These are phyloP conservation scores for Ceraceosorus guamensis DNA, from an alignment of 1,284 basidiomycete genomes.

Conservation along the genomic window DNA sequence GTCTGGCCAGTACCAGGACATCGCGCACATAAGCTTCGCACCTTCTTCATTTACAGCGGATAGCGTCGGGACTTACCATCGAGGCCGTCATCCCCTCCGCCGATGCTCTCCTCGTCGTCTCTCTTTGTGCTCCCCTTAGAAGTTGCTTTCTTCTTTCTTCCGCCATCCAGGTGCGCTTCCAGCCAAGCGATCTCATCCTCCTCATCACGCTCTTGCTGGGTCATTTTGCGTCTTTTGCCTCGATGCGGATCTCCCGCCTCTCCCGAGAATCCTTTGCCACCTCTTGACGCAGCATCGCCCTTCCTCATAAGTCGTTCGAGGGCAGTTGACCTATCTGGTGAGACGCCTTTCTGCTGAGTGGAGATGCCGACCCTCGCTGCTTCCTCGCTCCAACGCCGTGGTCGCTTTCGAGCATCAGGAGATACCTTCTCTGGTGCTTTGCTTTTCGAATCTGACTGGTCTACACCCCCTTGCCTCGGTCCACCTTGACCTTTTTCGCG, in stretches of 20 bases:
- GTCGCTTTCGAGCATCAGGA: background rate
- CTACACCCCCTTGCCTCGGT: no score
- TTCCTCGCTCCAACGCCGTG: background rate
- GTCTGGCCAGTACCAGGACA: background rate
- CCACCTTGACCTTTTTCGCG: no score
- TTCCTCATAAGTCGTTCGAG: constrained; percentile 9
- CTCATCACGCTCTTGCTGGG: constrained; percentile 36
- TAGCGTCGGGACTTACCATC: constrained; percentile 1
- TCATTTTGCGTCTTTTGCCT: constrained; percentile 13
- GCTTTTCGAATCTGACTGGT: background rate
- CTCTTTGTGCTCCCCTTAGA: constrained; percentile 6
- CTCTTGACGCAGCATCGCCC: background rate
- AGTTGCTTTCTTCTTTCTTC: constrained; percentile 13
- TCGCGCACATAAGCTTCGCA: background rate
- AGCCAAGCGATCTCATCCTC: constrained; percentile 47
- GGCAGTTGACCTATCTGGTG: constrained; percentile 5
- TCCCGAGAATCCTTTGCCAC: background rate
- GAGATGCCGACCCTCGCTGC: background rate
- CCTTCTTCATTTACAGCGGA: constrained; percentile 1
- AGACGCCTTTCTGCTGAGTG: constrained; percentile 12
- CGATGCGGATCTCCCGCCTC: constrained; percentile 1
- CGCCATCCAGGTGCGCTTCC: constrained; percentile 27
- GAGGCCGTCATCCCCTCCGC: constrained; percentile 5
- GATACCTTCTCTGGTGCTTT: background rate
- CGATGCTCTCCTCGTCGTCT: constrained; percentile 1